Percentiles rank a stretch among this genome's conserved stretches.
Evolutionary conservation across 352 stramenopile species (phyloP).

Genomic region (Phytopythium boreale): DNA sequence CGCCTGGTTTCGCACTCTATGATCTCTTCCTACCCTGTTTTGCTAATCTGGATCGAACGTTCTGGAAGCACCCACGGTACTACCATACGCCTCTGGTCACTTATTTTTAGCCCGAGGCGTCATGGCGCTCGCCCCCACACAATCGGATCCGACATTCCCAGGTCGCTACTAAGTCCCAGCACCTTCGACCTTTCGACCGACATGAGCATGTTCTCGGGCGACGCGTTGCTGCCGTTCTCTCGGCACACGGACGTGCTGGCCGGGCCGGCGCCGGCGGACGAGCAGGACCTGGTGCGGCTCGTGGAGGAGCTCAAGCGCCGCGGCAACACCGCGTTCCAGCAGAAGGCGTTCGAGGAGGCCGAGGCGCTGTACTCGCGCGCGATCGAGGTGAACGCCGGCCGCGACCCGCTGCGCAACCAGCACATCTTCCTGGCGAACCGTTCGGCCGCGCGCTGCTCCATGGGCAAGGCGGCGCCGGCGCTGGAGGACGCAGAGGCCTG

Average conservation of each 20-base stretch:
- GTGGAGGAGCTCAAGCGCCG: constrained; percentile 87
- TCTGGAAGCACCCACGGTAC: constrained; percentile 1
- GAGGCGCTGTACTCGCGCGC: constrained; percentile 96
- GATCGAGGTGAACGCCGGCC: constrained; percentile 73
- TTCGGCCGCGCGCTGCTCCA: constrained; percentile 77
- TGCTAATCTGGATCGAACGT: not conserved
- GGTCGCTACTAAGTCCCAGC: no score
- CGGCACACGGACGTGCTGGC: constrained; percentile 83
- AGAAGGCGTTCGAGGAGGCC: constrained; percentile 88
- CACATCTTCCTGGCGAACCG: constrained; percentile 90
- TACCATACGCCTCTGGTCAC: not conserved
- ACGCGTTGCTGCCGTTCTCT: constrained; percentile 65
- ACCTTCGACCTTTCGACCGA: no score
- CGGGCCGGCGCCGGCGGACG: constrained; percentile 37
- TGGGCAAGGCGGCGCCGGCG: constrained; percentile 67
- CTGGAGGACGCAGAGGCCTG: constrained; percentile 72
- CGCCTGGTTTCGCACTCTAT: no score
- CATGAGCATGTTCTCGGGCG: constrained; percentile 60
- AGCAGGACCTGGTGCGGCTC: constrained; percentile 52
- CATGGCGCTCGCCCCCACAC: no score
- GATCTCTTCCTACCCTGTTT: not conserved
- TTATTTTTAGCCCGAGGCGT: no score
- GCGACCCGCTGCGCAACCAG: constrained; percentile 52
- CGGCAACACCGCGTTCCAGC: constrained; percentile 84
- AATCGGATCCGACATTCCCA: no score